A percentile compares a stretch with the other conserved stretches of the same genome.
phyloP scores from a whole-genome alignment of 176 grass and related monocot species.

The Tillandsia fasciculata region DNA sequence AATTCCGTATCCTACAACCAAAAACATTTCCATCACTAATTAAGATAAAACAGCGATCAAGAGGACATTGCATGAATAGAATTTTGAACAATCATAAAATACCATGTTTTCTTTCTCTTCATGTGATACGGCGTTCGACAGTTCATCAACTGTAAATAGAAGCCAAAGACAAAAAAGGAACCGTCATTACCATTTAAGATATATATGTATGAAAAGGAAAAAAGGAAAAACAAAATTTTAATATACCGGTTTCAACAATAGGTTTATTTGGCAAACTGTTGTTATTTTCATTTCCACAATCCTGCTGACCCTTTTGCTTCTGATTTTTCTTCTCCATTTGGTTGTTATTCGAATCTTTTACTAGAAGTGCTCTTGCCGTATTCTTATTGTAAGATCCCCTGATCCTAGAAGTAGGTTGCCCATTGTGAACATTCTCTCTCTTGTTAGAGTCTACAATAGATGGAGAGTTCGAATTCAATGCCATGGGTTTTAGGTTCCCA shows the following conservation, averaged over 20 bases:
- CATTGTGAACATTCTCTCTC: conserved; percentile 40
- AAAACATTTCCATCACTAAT: conserved; percentile 6
- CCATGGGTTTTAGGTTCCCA: conserved; percentile 60
- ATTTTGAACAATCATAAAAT: no score
- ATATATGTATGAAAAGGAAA: neutral
- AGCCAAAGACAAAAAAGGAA: conserved; percentile 1
- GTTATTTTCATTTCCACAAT: conserved; percentile 22
- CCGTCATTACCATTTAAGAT: conserved; percentile 2
- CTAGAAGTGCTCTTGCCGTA: conserved; percentile 7
- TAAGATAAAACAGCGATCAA: neutral
- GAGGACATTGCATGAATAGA: conserved; percentile 1
- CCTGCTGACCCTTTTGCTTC: conserved; percentile 20
- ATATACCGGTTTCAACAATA: conserved; percentile 46
- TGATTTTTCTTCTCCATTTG: conserved; percentile 27
- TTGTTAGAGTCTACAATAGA: conserved; percentile 26
- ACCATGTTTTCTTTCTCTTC: conserved; percentile 97
- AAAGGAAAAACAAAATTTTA: neutral
- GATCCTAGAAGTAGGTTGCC: conserved; percentile 27
- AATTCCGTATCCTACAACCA: conserved; percentile 35
- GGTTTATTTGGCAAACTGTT: conserved; percentile 9
- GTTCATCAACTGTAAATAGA: conserved; percentile 23
- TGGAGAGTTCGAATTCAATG: conserved; percentile 38
- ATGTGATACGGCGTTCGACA: conserved; percentile 21
- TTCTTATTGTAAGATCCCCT: conserved; percentile 41
- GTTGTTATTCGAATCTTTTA: conserved; percentile 29